Conservation (phyloP, 164 flowering plant species). For the Taxillus chinensis region DNA sequence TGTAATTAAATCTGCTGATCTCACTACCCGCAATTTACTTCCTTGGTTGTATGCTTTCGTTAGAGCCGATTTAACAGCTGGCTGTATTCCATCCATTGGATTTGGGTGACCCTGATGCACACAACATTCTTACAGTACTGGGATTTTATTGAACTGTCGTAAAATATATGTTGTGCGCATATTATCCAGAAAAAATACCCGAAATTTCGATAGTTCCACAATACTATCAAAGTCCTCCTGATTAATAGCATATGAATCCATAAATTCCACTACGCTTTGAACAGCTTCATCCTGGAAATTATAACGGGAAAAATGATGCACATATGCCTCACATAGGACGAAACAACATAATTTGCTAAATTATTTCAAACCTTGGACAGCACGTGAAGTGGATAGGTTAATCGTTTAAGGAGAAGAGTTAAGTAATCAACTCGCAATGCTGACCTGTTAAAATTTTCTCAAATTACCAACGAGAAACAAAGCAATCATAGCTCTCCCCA, state of each 20-base stretch:
- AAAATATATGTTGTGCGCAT: background rate
- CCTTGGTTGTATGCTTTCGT: constrained; percentile 86
- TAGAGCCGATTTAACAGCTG: constrained; percentile 79
- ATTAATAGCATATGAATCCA: constrained; percentile 80
- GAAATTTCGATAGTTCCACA: constrained; percentile 70
- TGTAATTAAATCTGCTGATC: constrained; percentile 67
- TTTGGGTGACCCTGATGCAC: constrained; percentile 54
- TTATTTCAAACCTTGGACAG: constrained; percentile 65
- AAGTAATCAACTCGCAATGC: constrained; percentile 72
- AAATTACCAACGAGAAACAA: background rate
- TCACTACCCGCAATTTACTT: constrained; percentile 52
- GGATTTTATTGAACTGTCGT: background rate
- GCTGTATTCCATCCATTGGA: constrained; percentile 73
- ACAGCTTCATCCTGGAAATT: constrained; percentile 78
- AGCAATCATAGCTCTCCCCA: no score
- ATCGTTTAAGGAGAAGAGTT: constrained; percentile 50
- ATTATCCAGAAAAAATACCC: constrained; percentile 30
- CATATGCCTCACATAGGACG: background rate
- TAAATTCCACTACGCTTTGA: constrained; percentile 69
- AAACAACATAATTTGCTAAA: background rate
- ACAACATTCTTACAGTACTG: background rate
- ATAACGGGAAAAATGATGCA: background rate
- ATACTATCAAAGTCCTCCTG: constrained; percentile 86
- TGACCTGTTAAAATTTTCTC: constrained; percentile 32
- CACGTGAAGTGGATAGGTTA: constrained; percentile 62